Evolutionary conservation across 495 filamentous ascomycete species (phyloP), one percentile per base, ranked within the genome.

Genomic region (Aspergillus hancockii): DNA sequence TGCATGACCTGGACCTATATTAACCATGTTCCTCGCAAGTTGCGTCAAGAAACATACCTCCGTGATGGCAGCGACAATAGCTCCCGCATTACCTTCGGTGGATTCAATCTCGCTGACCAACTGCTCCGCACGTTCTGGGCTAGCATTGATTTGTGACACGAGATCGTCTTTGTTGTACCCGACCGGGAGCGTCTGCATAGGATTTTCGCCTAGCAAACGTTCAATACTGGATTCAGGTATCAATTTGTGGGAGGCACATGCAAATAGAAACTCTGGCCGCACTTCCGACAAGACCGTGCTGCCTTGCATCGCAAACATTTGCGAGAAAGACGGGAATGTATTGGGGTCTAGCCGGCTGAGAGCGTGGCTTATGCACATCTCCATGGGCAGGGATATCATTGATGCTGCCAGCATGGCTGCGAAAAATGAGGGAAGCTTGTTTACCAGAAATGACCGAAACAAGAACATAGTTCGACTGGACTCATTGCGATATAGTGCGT

Each of bases 51-150:
- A 53, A 58, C 69, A 52, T 74, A 92, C 89, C 78, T 97, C 90
- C 31, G 88, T 84, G 18, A 98, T 79, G 8, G 92, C 90, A 45
- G 85, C 85, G 23, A 90, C 90, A 30, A 94, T 91, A 3, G 93
- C 92, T 19, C 91, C 94, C 1, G 91, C 90, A 73, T 98, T 98
- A 0, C 94, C 94, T 67, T 96, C 91, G 81, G 96, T 90, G n/a
- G 86, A 88, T 60, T 96, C 92, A 56, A 98, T 80, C 64, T 96
- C 90, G 12, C 73, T 74, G 28, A 96, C 84, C 31, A 96, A 77
- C 57, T 85, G 84, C 61, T 92, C 89, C 0, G 90, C 83, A 30
- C 82, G 83, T 55, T 89, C 88, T 0, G 84, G 83, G 59, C 94
- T 88, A 8, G 79, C 77, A 31, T 85, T 83, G 61, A 89, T 96